Base-by-base conservation (phyloP, 1,284 basidiomycete species). In the Ustilago curta region DNA sequence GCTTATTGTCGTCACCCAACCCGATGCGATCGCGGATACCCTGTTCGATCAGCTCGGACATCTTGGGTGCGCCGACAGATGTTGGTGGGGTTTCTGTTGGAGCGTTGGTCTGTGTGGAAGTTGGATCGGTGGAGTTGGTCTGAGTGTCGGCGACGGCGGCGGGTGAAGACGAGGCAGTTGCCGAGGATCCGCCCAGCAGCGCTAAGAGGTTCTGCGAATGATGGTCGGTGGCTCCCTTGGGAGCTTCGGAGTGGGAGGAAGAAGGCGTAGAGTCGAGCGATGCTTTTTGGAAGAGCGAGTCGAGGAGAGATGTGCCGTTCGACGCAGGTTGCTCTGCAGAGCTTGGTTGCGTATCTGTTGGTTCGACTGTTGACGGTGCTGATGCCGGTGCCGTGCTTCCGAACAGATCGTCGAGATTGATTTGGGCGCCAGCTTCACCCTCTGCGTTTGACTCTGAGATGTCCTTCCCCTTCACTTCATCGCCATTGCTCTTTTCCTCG, bases 21-120 rank as follows among this genome's bases (percentile, higher is more conserved):
- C 79, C 82, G 56, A 80, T 84, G 59, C 85, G 85, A 9, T 79
- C 81, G 69, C 87, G 87, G 12, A 72, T 64, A 85, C 65, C 84
- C 78, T 75, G 85, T 84, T 76, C 84, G 81, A 70, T 80, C 77
- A 83, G 51, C 77, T 84, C 64, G 82, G 83, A 37, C 89, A 88
- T 25, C 89, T 89, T 54, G 11, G 67, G 50, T 45, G 62, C 32
- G 19, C 58, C 27, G 40, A 27, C 31, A 32, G 68, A 63, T 53
- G 76, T 59, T 32, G 58, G 11, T 39, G 35, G 14, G 35, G 42
- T n/a, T 29, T 44, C 52, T n/a, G 57, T 19, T 39, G 56, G 23
- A 11, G 18, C 4, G 27, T 47, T 29, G 14, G 23, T 1, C 11
- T 21, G 35, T 23, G 52, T 39, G 6, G 62, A 29, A 31, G 23